Evolutionary conservation across 441 rosid genomes (phyloP).

Genomic region (Viola pubescens): DNA sequence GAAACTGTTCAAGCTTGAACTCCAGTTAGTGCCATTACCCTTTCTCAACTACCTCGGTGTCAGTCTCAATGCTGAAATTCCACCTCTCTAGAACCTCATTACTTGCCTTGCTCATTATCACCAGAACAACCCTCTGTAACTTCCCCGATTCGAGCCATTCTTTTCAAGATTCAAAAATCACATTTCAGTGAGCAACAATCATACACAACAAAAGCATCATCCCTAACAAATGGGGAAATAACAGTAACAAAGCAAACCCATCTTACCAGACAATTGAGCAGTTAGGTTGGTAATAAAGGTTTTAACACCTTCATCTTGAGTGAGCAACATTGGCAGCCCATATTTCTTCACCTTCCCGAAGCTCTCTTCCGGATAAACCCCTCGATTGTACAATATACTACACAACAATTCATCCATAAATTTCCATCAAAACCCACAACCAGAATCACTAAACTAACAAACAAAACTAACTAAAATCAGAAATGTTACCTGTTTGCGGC

Average conservation of each 20-base stretch:
- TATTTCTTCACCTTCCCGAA: constrained; percentile 86
- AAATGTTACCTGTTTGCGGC: constrained; percentile 81
- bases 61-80: constrained; percentile 87
- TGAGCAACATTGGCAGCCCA: constrained; percentile 85
- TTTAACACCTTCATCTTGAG: constrained; percentile 81
- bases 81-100: constrained; percentile 86
- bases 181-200: constrained; percentile 1
- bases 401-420: constrained; percentile 13
- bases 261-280: constrained; percentile 66
- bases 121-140: constrained; percentile 77
- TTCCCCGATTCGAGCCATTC: constrained; percentile 91
- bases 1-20: neutral
- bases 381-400: constrained; percentile 80
- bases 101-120: constrained; percentile 74
- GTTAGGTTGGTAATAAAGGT: constrained; percentile 59
- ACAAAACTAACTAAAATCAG: neutral
- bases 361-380: constrained; percentile 86
- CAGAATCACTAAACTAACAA: neutral
- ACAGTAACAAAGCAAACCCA: neutral
- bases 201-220: neutral
- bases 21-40: constrained; percentile 33
- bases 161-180: constrained; percentile 18
- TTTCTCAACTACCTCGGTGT: constrained; percentile 65
- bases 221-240: neutral
- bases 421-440: constrained; percentile 5